Evolutionary conservation across 192 early-diverging fungal species (phyloP).

Genomic region (Dissophora globulifera): DNA sequence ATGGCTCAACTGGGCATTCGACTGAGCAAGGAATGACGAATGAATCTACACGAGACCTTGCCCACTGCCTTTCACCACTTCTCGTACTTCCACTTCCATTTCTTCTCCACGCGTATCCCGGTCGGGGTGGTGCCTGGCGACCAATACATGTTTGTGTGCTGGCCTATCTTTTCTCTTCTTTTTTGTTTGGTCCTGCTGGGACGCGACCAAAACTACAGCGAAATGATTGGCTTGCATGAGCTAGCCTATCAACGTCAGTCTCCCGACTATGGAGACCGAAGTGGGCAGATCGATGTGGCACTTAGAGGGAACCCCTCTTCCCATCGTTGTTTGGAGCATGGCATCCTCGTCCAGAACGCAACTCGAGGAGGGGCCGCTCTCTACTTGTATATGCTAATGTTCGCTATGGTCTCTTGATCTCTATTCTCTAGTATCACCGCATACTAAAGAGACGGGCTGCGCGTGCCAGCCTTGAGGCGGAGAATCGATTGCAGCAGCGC

Average conservation of each 20-base stretch:
- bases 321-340: too few relatives aligned
- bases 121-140: too few relatives aligned
- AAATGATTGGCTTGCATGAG: conserved; percentile 50
- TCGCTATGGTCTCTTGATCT: neutral
- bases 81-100: neutral
- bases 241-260: conserved; percentile 43
- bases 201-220: conserved; percentile 53
- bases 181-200: conserved; percentile 32
- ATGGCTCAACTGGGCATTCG: too few relatives aligned
- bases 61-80: too few relatives aligned
- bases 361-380: too few relatives aligned
- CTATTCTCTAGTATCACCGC: conserved; percentile 79
- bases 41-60: too few relatives aligned
- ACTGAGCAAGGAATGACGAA: too few relatives aligned
- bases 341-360: too few relatives aligned
- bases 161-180: conserved; percentile 9
- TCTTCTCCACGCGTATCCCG: neutral
- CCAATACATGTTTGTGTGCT: neutral
- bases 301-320: too few relatives aligned
- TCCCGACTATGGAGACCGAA: neutral
- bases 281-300: too few relatives aligned
- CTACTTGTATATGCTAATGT: too few relatives aligned
- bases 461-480: conserved; percentile 78
- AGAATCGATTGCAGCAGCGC: conserved; percentile 72
- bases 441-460: conserved; percentile 95